phyloP scores from a whole-genome alignment of 306 rosid genomes.

The Nissolia schottii region DNA sequence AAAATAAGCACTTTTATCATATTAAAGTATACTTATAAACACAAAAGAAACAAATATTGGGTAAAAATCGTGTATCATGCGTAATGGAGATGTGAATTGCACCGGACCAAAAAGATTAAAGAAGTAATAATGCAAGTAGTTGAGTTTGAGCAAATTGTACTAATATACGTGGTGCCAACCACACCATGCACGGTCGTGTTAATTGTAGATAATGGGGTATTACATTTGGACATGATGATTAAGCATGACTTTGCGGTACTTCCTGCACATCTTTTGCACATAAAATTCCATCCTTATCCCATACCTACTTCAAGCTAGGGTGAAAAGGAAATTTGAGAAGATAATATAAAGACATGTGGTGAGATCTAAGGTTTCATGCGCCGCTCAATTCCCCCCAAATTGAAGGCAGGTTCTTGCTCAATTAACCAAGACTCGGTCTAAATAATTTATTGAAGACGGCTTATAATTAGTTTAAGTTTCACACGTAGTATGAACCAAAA shows the following conservation, averaged over 20 bases:
- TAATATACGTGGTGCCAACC: not conserved
- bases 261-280: no score
- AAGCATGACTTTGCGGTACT: not conserved
- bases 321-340: not conserved
- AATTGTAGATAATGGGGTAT: not conserved
- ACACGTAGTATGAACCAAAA: not conserved
- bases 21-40: no score
- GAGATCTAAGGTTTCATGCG: not conserved
- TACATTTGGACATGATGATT: not conserved
- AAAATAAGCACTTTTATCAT: no score
- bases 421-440: not conserved
- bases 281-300: not conserved
- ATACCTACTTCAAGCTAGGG: no score
- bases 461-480: not conserved
- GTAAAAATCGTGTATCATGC: no score
- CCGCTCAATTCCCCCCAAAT: not conserved
- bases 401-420: not conserved
- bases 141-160: not conserved
- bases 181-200: not conserved
- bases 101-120: no score
- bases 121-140: not conserved
- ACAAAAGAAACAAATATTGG: no score
- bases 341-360: not conserved
- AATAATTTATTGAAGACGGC: not conserved
- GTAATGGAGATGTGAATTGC: no score